Evolutionary conservation across 1,284 basidiomycete species (phyloP), one percentile per base, ranked within the genome.

Genomic region (Coriolopsis trogii): DNA sequence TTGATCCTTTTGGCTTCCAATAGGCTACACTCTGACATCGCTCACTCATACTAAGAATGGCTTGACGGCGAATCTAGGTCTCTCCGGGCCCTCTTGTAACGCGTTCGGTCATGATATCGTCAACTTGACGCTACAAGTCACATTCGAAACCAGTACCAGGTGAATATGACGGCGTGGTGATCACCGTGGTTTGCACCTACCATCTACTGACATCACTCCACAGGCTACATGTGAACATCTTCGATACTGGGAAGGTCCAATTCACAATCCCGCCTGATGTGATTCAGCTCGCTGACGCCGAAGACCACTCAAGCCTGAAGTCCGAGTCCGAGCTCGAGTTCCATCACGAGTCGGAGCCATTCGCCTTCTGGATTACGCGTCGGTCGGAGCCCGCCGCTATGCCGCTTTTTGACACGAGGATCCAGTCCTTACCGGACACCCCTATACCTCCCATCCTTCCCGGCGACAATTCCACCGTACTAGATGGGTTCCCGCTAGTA

Each of bases 341-440:
- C 73, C 84, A 90, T 62, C 84, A 87, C 63, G 74, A 83, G 0
- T 25, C 77, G 2, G 73, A 75, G 0, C 86, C 87, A 0, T 92
- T 92, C 64, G 81, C 83, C 2, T 92, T 91, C 68, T 92, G 89
- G 88, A 82, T 91, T 56, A 85, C 82, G 3, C 80, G 88, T 41
- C 77, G 82, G 38, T 81, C 80, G 9, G 73, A 81, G 25, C 82
- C 82, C 6, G 68, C 78, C 18, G 76, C 74, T 8, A 64, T 68
- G 38, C 84, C 87, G 24, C 69, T 93, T 36, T 93, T 93, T 63
- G 89, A 93, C 63, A 92, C 89, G 1, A 78, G 88, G 25, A 63
- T 74, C 13, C 56, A 72, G 0, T 85, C 82, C 0, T 69, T 87
- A 4, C 84, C 85, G 0, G 42, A 69, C 1, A 75, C 81, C 2